These are phyloP conservation scores for Tricharina praecox DNA, from an alignment of 495 filamentous ascomycete species.

Conservation along the genomic window DNA sequence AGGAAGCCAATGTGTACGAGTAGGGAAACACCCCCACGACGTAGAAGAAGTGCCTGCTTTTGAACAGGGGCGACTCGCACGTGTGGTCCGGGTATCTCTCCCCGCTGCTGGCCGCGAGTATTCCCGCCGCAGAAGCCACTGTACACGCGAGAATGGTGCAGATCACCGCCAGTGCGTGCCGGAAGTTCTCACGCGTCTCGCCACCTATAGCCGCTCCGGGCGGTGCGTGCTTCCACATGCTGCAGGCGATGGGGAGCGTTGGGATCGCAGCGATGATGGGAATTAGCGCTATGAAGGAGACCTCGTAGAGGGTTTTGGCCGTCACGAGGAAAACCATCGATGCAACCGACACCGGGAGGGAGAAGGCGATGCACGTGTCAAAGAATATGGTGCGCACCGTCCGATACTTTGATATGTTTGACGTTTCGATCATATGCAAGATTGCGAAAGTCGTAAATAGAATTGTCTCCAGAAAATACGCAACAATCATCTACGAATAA, in stretches of 20 bases:
- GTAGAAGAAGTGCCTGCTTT: too few relatives aligned
- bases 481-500: too few relatives aligned
- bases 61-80: neutral
- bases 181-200: neutral
- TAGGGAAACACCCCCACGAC: neutral
- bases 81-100: neutral
- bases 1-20: too few relatives aligned
- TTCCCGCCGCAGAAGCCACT: neutral
- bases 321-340: neutral
- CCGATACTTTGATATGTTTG: too few relatives aligned
- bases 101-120: neutral
- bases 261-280: neutral
- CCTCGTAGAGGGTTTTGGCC: neutral
- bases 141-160: too few relatives aligned
- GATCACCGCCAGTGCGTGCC: too few relatives aligned
- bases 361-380: neutral
- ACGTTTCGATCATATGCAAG: too few relatives aligned
- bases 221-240: too few relatives aligned
- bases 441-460: too few relatives aligned
- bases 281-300: neutral
- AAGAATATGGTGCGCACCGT: neutral
- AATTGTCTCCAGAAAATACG: too few relatives aligned
- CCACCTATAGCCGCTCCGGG: too few relatives aligned
- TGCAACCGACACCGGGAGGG: neutral
- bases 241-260: neutral